These are phyloP conservation scores for Penicillium cinerascens DNA, from an alignment of 495 filamentous ascomycete genomes.

Conservation along the genomic window DNA sequence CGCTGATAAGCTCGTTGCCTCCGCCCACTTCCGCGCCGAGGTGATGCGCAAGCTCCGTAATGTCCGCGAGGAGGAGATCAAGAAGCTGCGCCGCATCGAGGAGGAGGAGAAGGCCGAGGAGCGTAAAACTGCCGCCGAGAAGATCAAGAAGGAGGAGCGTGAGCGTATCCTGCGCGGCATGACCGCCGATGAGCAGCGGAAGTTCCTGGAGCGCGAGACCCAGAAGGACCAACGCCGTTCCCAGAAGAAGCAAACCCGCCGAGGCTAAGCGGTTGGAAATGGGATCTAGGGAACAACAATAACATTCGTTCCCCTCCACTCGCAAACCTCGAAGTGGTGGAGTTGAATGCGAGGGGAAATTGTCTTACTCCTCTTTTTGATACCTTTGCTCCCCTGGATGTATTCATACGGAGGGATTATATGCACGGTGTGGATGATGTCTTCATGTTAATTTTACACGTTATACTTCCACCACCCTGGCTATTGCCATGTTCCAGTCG, in stretches of 20 bases:
- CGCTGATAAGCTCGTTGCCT: slow-evolving; percentile 70
- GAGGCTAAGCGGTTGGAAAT: slow-evolving; percentile 20
- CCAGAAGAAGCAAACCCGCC: slow-evolving; percentile 65
- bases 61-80: slow-evolving; percentile 77
- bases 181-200: slow-evolving; percentile 91
- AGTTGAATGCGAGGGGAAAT: slow-evolving; percentile 10
- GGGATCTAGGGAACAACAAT: not conserved
- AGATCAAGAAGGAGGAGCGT: slow-evolving; percentile 88
- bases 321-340: not conserved
- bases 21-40: slow-evolving; percentile 83
- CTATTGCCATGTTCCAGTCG: not conserved
- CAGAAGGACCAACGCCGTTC: slow-evolving; percentile 74
- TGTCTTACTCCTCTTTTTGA: slow-evolving; percentile 28
- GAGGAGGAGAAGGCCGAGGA: slow-evolving; percentile 97
- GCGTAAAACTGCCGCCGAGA: slow-evolving; percentile 70
- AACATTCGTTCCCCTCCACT: not conserved
- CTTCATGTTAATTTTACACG: not conserved
- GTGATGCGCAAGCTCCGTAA: slow-evolving; percentile 73
- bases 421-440: slow-evolving; percentile 3
- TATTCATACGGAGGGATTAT: slow-evolving; percentile 21
- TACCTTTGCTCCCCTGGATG: slow-evolving; percentile 22
- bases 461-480: not conserved
- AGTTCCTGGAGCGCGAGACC: slow-evolving; percentile 86
- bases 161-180: slow-evolving; percentile 76
- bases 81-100: slow-evolving; percentile 71